These are phyloP conservation scores for Calonectria pseudoturangicola DNA, from an alignment of 2,329 filamentous ascomycete species.

Conservation along the genomic window DNA sequence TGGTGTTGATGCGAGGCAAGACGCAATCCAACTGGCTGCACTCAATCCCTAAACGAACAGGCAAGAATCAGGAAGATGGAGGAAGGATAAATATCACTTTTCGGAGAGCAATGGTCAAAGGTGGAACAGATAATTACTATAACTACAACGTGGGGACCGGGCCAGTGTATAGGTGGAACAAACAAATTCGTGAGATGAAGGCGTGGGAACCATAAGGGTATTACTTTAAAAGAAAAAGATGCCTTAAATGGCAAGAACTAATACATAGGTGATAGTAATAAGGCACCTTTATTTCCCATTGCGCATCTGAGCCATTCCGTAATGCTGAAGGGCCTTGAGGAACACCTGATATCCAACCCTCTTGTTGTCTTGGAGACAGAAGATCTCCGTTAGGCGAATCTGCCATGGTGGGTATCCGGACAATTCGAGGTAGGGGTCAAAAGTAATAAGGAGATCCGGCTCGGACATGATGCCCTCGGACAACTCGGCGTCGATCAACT, in stretches of 20 bases:
- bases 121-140: constrained; percentile 88
- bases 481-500: constrained; percentile 93
- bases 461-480: constrained; percentile 87
- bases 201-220: constrained; percentile 58
- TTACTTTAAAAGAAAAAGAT: constrained; percentile 41
- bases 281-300: constrained; percentile 76
- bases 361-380: constrained; percentile 83
- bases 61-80: constrained; percentile 76
- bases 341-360: constrained; percentile 97
- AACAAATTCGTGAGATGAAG: constrained; percentile 69
- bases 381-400: constrained; percentile 95
- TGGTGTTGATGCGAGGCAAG: constrained; percentile 84
- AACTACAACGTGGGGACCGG: constrained; percentile 87
- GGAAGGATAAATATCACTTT: constrained; percentile 87
- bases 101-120: constrained; percentile 80
- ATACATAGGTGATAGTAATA: constrained; percentile 27
- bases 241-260: constrained; percentile 23
- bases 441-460: constrained; percentile 91
- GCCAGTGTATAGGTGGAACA: constrained; percentile 81
- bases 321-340: constrained; percentile 88
- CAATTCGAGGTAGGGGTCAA: constrained; percentile 87
- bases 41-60: constrained; percentile 84
- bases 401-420: constrained; percentile 98
- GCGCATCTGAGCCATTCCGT: constrained; percentile 90
- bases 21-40: constrained; percentile 88